Percentiles rank a stretch among this genome's conserved stretches.
phyloP scores from a whole-genome alignment of 2,329 filamentous ascomycete species.

The Penicillium sp. region DNA sequence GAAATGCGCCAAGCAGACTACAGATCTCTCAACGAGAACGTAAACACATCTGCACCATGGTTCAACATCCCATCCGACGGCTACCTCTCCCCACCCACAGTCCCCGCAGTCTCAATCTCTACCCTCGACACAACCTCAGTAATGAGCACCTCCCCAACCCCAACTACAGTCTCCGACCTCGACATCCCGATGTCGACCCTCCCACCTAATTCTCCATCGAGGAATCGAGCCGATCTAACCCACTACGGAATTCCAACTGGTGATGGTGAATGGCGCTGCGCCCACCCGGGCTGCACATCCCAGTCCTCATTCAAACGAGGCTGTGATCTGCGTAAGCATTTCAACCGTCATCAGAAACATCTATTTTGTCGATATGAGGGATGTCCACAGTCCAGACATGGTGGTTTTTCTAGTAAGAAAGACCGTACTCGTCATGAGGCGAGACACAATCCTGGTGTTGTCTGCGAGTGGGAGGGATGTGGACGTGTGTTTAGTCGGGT shows the following conservation, averaged over 20 bases:
- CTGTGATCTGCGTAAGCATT: slow-evolving; percentile 64
- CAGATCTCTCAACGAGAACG: slow-evolving; percentile 1
- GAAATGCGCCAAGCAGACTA: slow-evolving; percentile 9
- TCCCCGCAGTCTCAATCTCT: background rate
- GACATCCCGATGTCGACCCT: slow-evolving; percentile 6
- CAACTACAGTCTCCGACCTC: slow-evolving; percentile 17
- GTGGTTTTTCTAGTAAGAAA: slow-evolving; percentile 64
- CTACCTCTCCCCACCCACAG: slow-evolving; percentile 15
- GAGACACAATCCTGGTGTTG: slow-evolving; percentile 62
- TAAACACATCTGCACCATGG: slow-evolving; percentile 11
- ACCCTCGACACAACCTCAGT: slow-evolving; percentile 10
- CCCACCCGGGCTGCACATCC: slow-evolving; percentile 60
- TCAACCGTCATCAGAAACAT: slow-evolving; percentile 62
- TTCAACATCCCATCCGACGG: slow-evolving; percentile 4
- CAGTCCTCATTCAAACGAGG: slow-evolving; percentile 58
- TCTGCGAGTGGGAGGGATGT: slow-evolving; percentile 60
- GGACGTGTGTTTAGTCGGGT: slow-evolving; percentile 60
- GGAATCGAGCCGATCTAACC: slow-evolving; percentile 26
- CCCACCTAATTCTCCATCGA: slow-evolving; percentile 5
- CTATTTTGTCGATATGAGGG: slow-evolving; percentile 61
- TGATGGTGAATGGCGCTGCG: slow-evolving; percentile 56
- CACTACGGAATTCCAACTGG: slow-evolving; percentile 33
- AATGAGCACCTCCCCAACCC: slow-evolving; percentile 15
- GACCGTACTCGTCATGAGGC: slow-evolving; percentile 63
- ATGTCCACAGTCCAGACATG: slow-evolving; percentile 57